Evolutionary conservation across 805 yeast genomes (phyloP), one percentile per base, ranked within the genome.

Genomic region (Yamadazyma akitaensis): DNA sequence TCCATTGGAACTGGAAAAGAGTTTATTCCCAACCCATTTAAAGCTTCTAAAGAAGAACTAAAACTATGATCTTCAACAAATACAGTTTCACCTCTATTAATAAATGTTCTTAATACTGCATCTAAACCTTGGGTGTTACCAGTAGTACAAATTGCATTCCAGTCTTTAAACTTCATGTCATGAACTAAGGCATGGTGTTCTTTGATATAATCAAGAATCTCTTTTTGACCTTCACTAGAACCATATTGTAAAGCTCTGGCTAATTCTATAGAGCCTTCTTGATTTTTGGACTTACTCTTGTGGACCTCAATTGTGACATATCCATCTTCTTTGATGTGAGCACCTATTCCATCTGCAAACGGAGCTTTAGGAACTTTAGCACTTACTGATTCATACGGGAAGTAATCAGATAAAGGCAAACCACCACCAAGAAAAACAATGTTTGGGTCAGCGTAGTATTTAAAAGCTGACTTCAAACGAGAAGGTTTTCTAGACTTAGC

Each of bases 111-210:
- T 60, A 92, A 75, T 19, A 82, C 75, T 2, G 94, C 78, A 58
- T 91, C 97, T 84, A 95, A 84, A 5, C 88, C 79, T 65, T 87
- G 88, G n/a, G 97, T 91, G 70, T 88, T 88, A 53, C 98, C 98
- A 11, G 84, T 77, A 42, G 88, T 79, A 53, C 83, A 66, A 32
- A 89, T 66, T 30, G 81, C 64, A 53, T 77, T 84, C 96, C 96
- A 91, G 62, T 85, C 75, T 12, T 58, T 56, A 50, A 77, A 79
- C 3, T 65, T 65, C n/a, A 74, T 73, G 18, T 61, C 57, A 59
- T 78, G 82, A 46, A 71, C 67, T 49, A 58, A 44, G 48, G 77
- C 66, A 40, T 88, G 85, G 74, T 94, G 99, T 54, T 85, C 89
- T 58, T 68, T 82, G 56, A 92, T 62, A 67, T 85, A 92, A 2